Evolutionary conservation across 352 stramenopile species (phyloP).

Genomic region (Phytophthora foliorum): DNA sequence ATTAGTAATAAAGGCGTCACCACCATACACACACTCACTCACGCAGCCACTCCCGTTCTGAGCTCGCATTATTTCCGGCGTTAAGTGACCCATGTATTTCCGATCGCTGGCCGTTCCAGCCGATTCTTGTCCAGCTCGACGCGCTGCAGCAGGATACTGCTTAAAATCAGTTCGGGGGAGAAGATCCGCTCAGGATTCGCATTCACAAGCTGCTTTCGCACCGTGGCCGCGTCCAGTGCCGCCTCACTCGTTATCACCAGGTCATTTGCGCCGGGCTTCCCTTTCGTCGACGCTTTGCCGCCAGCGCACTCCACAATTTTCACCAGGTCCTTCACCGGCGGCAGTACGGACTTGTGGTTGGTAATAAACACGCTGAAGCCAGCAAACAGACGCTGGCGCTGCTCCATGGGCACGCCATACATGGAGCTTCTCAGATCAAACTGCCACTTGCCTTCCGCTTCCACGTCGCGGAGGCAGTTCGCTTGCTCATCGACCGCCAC

Average conservation of each 20-base stretch:
- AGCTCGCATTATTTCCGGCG: slow-evolving; percentile 33
- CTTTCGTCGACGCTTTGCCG: slow-evolving; percentile 42
- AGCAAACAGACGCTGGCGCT: slow-evolving; percentile 44
- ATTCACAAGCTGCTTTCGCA: slow-evolving; percentile 49
- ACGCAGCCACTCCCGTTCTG: not conserved
- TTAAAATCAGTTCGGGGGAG: slow-evolving; percentile 59
- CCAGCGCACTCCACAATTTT: slow-evolving; percentile 67
- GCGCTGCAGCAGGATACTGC: slow-evolving; percentile 51
- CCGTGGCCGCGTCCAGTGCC: slow-evolving; percentile 37
- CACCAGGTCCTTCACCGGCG: slow-evolving; percentile 52
- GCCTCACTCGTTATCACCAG: slow-evolving; percentile 58
- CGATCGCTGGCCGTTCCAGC: slow-evolving; percentile 28
- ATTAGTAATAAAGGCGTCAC: slow-evolving; percentile 27
- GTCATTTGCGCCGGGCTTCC: slow-evolving; percentile 39
- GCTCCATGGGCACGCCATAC: slow-evolving; percentile 39
- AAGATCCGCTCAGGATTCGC: slow-evolving; percentile 47
- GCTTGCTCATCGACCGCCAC: slow-evolving; percentile 42
- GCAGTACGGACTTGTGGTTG: slow-evolving; percentile 63
- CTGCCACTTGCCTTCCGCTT: slow-evolving; percentile 59
- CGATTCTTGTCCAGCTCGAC: slow-evolving; percentile 48
- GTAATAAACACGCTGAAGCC: slow-evolving; percentile 55
- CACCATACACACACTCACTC: not conserved
- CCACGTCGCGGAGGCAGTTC: slow-evolving; percentile 51
- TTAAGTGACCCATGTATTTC: slow-evolving; percentile 34
- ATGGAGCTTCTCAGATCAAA: slow-evolving; percentile 61